Conservation (phyloP, 108 stramenopile species). For the Skeletonema costatum region DNA sequence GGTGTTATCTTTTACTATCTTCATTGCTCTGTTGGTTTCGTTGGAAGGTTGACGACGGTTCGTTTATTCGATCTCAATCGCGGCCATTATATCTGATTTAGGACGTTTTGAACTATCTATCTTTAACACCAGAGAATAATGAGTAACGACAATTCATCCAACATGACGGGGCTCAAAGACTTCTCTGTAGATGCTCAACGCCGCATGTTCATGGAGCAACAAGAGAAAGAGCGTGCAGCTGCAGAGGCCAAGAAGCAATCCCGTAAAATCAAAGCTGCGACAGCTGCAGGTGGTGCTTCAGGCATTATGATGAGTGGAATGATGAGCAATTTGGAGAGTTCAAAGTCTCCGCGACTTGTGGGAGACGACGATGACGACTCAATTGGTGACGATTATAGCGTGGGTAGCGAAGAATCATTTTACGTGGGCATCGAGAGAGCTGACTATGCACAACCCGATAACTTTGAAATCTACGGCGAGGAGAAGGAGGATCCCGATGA, state of each 20-base stretch:
- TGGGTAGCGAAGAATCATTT: conserved; percentile 42
- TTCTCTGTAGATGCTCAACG: conserved; percentile 49
- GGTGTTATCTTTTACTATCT: no score
- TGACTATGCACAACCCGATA: conserved; percentile 43
- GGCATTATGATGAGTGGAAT: conserved; percentile 23
- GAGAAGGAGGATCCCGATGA: conserved; percentile 4
- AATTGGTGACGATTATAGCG: conserved; percentile 11
- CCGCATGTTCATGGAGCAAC: conserved; percentile 42
- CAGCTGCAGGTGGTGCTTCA: background rate
- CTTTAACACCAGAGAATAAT: background rate
- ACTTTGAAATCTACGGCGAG: conserved; percentile 37
- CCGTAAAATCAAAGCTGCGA: conserved; percentile 15
- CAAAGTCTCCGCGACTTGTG: background rate
- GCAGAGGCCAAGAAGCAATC: conserved; percentile 15
- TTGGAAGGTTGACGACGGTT: no score
- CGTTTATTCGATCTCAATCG: no score
- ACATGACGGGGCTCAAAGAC: conserved; percentile 25
- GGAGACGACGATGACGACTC: conserved; percentile 40
- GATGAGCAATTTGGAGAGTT: conserved; percentile 18
- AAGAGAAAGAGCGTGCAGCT: conserved; percentile 29
- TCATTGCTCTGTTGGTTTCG: no score
- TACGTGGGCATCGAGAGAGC: conserved; percentile 49
- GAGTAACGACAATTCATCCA: conserved; percentile 6
- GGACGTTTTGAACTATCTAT: background rate
- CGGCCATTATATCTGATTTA: background rate